A percentile compares a stretch with the other conserved stretches of the same genome.
Evolutionary conservation across 495 filamentous ascomycete genomes (phyloP).

Genomic region (Diplogelasinospora grovesii): DNA sequence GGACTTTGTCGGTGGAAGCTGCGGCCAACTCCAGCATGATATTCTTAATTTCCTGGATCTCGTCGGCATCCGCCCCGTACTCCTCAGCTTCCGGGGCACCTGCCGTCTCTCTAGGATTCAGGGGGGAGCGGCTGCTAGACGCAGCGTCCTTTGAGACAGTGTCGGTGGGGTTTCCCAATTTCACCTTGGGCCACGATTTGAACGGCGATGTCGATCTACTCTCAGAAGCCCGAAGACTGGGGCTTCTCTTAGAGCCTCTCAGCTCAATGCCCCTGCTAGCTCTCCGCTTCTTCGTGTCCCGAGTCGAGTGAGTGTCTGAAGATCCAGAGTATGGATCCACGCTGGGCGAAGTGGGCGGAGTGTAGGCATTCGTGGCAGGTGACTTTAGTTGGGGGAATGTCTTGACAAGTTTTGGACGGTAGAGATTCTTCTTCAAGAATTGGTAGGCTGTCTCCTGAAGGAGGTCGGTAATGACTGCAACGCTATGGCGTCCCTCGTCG

Average conservation of each 20-base stretch:
- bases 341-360: no score
- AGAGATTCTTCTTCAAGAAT: conserved; percentile 62
- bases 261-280: no score
- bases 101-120: no score
- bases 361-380: no score
- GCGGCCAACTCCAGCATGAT: no score
- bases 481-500: conserved; percentile 27
- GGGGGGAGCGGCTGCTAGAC: no score
- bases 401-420: conserved; percentile 43
- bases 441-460: conserved; percentile 56
- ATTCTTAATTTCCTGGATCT: no score
- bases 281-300: no score
- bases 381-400: conserved; percentile 14
- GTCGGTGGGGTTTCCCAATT: conserved; percentile 36
- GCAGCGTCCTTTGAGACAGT: neutral
- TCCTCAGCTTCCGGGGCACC: no score
- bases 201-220: conserved; percentile 40
- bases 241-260: neutral
- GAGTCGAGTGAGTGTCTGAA: no score
- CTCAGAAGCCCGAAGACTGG: neutral
- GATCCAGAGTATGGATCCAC: no score
- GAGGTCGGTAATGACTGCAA: conserved; percentile 49
- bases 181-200: conserved; percentile 60
- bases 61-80: conserved; percentile 26
- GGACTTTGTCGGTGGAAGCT: no score